phyloP scores from a whole-genome alignment of 148 eudicot genomes.

The Silene conica region DNA sequence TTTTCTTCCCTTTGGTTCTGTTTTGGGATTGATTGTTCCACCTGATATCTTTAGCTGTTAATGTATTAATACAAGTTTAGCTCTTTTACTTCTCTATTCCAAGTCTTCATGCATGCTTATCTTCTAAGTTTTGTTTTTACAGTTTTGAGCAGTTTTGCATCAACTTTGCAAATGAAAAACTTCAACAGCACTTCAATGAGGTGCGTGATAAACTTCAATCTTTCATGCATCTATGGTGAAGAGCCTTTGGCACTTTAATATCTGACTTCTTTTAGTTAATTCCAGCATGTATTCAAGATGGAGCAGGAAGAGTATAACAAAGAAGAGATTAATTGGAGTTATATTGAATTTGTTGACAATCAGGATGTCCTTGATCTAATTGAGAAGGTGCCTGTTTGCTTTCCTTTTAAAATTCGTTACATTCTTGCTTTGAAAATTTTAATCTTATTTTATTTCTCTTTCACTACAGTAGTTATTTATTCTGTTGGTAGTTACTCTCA shows the following conservation, averaged over 20 bases:
- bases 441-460: not conserved
- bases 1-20: not conserved
- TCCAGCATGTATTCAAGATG: conserved; percentile 99
- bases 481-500: not conserved
- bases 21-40: not conserved
- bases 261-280: conserved; percentile 20
- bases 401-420: not conserved
- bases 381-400: conserved; percentile 62
- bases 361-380: conserved; percentile 97
- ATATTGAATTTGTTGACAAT: conserved; percentile 93
- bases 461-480: not conserved
- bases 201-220: conserved; percentile 28
- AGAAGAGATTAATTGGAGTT: conserved; percentile 97
- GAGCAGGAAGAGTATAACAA: conserved; percentile 97
- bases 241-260: not conserved
- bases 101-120: not conserved
- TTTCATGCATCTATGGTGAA: not conserved
- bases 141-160: conserved; percentile 99
- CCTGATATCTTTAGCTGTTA: not conserved
- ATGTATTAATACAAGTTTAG: no score
- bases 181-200: conserved; percentile 99
- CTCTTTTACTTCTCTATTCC: not conserved
- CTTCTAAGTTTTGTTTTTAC: conserved; percentile 23
- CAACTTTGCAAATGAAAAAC: conserved; percentile 97
- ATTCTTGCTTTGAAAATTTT: not conserved